Evolutionary conservation across 2,329 filamentous ascomycete species (phyloP).

Genomic region (Diplodia sapinea): DNA sequence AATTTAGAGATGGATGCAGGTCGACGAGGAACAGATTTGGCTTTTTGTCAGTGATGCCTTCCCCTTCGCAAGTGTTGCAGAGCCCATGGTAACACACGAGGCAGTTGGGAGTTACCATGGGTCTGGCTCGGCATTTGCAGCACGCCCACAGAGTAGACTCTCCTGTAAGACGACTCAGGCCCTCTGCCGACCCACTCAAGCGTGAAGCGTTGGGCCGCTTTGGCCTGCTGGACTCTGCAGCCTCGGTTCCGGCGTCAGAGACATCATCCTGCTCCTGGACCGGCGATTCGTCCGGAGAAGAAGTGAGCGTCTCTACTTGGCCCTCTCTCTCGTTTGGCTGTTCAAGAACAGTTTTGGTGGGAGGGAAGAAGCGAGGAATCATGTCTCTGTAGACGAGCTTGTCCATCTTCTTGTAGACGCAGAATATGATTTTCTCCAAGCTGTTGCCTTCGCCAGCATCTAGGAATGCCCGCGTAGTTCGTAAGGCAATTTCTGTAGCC

Average conservation of each 20-base stretch:
- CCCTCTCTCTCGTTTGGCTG: not conserved
- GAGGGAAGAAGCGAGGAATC: slow-evolving; percentile 33
- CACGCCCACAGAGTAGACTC: slow-evolving; percentile 11
- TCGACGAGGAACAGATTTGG: slow-evolving; percentile 12
- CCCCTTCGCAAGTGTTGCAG: slow-evolving; percentile 14
- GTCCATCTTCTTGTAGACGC: slow-evolving; percentile 38
- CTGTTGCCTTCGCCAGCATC: slow-evolving; percentile 36
- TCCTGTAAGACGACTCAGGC: slow-evolving; percentile 1
- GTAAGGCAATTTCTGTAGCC: slow-evolving; percentile 43
- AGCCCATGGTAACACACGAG: slow-evolving; percentile 26
- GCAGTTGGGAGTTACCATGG: slow-evolving; percentile 22
- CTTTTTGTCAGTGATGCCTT: not conserved
- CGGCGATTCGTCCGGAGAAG: not conserved
- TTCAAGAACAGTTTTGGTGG: not conserved
- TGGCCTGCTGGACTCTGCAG: not conserved
- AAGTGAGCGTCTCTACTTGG: not conserved
- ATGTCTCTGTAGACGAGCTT: slow-evolving; percentile 43
- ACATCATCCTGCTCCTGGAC: not conserved
- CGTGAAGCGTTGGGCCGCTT: not conserved
- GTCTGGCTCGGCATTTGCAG: slow-evolving; percentile 28
- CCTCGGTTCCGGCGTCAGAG: not conserved
- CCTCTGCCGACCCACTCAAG: slow-evolving; percentile 1
- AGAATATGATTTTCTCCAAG: slow-evolving; percentile 44
- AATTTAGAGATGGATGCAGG: not conserved
- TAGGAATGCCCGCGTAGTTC: slow-evolving; percentile 43